Evolutionary conservation across 2,329 filamentous ascomycete species (phyloP), one percentile per base, ranked within the genome.

Genomic region (Hymenoscyphus scutula): DNA sequence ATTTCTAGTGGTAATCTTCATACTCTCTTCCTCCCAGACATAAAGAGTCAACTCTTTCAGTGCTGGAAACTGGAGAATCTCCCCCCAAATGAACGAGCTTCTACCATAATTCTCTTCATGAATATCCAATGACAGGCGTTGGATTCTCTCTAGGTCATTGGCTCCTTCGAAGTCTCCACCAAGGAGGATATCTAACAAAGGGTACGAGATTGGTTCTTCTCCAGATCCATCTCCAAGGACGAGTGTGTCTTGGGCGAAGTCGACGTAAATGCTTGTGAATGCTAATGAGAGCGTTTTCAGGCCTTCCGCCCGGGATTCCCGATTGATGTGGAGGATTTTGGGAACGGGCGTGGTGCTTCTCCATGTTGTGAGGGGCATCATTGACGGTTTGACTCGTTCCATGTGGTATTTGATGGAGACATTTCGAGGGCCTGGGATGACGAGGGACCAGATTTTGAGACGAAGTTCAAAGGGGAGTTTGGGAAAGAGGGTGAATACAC

Each of bases 391-490:
- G 3, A 7, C 19, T 19, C 41, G 7, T 58, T 64, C 15, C 25
- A 48, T 17, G 15, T 25, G n/a, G 38, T 55, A 59, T 3, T 45
- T 38, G 27, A 65, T 64, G 32, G 41, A 59, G 3, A 70, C 58
- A 11, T 56, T 61, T 29, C 68, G 64, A 53, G 65, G 62, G 13
- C 57, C 60, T 34, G 58, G 60, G 4, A 63, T 32, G 15, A 64
- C 55, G 10, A 45, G 59, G n/a, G 57, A 27, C 67, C 68, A 71
- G 27, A 68, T 69, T 38, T 70, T 68, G 57, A 72, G 64, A 34
- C 68, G 70, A 3, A 71, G 55, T 57, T 72, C 70, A 6, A 57
- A 63, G 25, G 68, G 68, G 23, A 71, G 62, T 7, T 59, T 15
- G 11, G 61, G 56, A 48, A 72, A 71, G 54, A 57, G 23, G 17